Conservation (phyloP, 192 early-diverging fungal genomes). For the Coemansia sp. region DNA sequence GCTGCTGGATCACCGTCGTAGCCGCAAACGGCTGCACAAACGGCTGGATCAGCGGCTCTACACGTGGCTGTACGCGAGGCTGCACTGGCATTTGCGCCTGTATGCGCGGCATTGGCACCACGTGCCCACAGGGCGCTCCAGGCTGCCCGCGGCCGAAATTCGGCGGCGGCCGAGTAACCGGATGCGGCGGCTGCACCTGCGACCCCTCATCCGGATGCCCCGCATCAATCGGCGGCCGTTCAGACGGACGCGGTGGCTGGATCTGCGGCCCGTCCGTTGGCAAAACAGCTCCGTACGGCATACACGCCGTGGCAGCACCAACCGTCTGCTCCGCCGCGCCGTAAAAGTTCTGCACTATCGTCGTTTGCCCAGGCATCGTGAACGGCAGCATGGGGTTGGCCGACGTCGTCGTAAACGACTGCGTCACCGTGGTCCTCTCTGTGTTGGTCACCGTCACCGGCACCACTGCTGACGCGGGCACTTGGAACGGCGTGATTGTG, state of each 20-base stretch:
- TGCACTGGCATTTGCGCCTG: too few species aligned
- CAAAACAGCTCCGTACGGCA: background rate
- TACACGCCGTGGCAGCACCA: background rate
- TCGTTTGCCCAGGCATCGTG: background rate
- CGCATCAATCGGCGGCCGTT: too few species aligned
- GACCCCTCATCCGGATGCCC: too few species aligned
- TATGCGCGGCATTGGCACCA: too few species aligned
- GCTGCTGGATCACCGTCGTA: too few species aligned
- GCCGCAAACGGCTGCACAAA: too few species aligned
- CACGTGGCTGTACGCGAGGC: too few species aligned
- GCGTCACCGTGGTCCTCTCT: background rate
- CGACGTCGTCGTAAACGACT: background rate
- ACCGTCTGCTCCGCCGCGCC: background rate
- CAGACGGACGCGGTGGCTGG: background rate
- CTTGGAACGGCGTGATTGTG: background rate
- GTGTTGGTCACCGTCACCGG: constrained; percentile 2
- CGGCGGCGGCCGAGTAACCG: too few species aligned
- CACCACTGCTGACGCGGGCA: background rate
- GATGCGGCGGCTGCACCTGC: background rate
- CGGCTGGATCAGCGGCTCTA: too few species aligned
- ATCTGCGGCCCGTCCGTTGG: background rate
- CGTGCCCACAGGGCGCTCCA: too few species aligned
- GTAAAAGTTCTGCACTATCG: constrained; percentile 4
- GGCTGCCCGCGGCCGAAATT: too few species aligned
- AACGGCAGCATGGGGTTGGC: background rate